These are phyloP conservation scores for Venturiaceae sp. DNA, from an alignment of 2,329 filamentous ascomycete genomes.

Conservation along the genomic window DNA sequence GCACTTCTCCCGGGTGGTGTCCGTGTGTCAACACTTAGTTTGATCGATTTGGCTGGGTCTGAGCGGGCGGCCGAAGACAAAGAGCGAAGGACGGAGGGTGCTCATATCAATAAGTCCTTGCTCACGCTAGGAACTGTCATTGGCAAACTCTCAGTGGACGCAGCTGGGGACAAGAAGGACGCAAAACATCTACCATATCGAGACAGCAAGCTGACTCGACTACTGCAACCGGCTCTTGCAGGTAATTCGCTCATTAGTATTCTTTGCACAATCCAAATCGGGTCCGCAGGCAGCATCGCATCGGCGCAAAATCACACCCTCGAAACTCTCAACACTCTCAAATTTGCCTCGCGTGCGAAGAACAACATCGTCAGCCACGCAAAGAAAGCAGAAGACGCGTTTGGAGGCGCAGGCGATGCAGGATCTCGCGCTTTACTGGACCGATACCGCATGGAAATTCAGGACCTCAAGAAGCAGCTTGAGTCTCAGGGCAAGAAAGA, in stretches of 20 bases:
- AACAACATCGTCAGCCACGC: slow-evolving; percentile 97
- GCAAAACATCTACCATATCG: slow-evolving; percentile 81
- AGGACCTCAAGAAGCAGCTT: slow-evolving; percentile 68
- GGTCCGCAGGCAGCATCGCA: slow-evolving; percentile 62
- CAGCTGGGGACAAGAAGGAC: slow-evolving; percentile 76
- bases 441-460: slow-evolving; percentile 87
- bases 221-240: slow-evolving; percentile 85
- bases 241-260: slow-evolving; percentile 95
- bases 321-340: slow-evolving; percentile 91
- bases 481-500: slow-evolving; percentile 60
- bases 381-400: slow-evolving; percentile 84
- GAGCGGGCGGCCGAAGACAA: slow-evolving; percentile 94
- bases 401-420: slow-evolving; percentile 67
- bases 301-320: slow-evolving; percentile 64
- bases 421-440: slow-evolving; percentile 82
- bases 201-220: slow-evolving; percentile 91
- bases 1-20: slow-evolving; percentile 66
- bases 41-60: slow-evolving; percentile 94
- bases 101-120: slow-evolving; percentile 97
- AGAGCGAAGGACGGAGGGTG: slow-evolving; percentile 85
- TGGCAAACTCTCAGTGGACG: slow-evolving; percentile 78
- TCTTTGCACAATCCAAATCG: slow-evolving; percentile 89
- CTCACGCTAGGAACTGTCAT: slow-evolving; percentile 94
- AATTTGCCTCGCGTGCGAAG: slow-evolving; percentile 92
- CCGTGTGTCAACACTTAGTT: slow-evolving; percentile 83